Conservation (phyloP, 2,329 filamentous ascomycete genomes). For the Alternaria rosae region DNA sequence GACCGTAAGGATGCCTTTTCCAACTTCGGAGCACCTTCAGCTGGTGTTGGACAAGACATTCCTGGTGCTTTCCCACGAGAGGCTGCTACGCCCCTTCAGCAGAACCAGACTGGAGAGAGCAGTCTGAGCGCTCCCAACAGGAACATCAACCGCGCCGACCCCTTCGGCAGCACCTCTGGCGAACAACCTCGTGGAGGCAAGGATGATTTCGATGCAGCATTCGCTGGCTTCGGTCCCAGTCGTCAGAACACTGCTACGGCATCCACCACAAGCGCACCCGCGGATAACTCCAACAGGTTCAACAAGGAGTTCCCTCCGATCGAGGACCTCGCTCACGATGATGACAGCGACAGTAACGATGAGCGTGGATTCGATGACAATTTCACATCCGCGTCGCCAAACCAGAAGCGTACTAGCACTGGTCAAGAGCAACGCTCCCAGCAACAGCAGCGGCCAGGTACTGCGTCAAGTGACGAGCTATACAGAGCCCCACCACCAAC, state of each 20-base stretch:
- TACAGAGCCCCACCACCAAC: constrained; percentile 45
- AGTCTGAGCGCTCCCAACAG: constrained; percentile 57
- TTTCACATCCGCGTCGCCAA: constrained; percentile 71
- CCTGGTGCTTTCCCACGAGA: constrained; percentile 60
- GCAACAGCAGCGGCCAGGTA: constrained; percentile 37
- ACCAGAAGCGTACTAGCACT: constrained; percentile 41
- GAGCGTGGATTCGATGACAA: constrained; percentile 90
- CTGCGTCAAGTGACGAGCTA: constrained; percentile 41
- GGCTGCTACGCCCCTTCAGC: constrained; percentile 53
- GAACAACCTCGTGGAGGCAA: constrained; percentile 60
- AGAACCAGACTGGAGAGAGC: constrained; percentile 58
- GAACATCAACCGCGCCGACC: constrained; percentile 52
- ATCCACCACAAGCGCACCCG: constrained; percentile 39
- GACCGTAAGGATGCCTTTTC: constrained; percentile 53
- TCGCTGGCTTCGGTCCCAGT: constrained; percentile 72
- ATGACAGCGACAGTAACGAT: constrained; percentile 75
- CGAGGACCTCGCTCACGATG: constrained; percentile 80
- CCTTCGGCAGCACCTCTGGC: constrained; percentile 45
- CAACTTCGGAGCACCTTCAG: constrained; percentile 46
- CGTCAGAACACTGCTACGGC: constrained; percentile 58
- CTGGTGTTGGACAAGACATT: constrained; percentile 39
- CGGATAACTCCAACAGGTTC: constrained; percentile 58
- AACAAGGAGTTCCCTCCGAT: constrained; percentile 91
- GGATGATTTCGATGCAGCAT: constrained; percentile 85
- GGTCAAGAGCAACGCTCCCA: constrained; percentile 36